A percentile compares a stretch with the other conserved stretches of the same genome.
Evolutionary conservation across 192 early-diverging fungal genomes (phyloP).

Genomic region (Dispira simplex): DNA sequence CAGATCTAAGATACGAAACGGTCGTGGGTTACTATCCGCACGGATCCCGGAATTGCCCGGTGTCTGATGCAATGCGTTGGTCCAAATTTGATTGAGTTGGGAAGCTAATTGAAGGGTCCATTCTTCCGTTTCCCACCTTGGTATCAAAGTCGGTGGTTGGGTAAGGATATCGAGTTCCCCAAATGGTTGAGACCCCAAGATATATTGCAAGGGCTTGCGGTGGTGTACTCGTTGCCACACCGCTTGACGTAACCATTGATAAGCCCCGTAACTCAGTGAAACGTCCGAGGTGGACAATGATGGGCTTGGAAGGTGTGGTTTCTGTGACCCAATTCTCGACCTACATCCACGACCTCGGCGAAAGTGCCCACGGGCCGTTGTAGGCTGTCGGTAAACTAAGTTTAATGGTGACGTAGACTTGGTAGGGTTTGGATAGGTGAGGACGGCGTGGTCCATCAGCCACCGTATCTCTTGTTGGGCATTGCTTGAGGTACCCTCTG

Average conservation of each 20-base stretch:
- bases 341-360: neutral
- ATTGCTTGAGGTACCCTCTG: neutral
- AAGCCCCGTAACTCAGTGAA: no score
- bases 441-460: conserved; percentile 1
- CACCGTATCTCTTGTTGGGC: conserved; percentile 6
- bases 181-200: conserved; percentile 80
- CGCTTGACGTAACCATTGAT: conserved; percentile 26
- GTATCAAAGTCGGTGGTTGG: conserved; percentile 68
- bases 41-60: neutral
- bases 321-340: neutral
- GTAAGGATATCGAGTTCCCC: conserved; percentile 53
- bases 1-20: conserved; percentile 61
- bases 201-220: conserved; percentile 85
- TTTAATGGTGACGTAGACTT: neutral
- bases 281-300: neutral
- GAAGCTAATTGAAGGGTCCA: conserved; percentile 51
- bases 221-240: conserved; percentile 37
- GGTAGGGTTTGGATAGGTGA: neutral
- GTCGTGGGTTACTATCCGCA: neutral
- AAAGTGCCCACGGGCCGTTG: neutral
- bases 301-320: neutral
- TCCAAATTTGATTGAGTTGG: conserved; percentile 20
- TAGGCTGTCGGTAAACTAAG: neutral
- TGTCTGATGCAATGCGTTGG: neutral
- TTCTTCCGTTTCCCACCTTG: conserved; percentile 91